These are phyloP conservation scores for Meripilus lineatus DNA, from an alignment of 1,284 basidiomycete species.

Conservation along the genomic window DNA sequence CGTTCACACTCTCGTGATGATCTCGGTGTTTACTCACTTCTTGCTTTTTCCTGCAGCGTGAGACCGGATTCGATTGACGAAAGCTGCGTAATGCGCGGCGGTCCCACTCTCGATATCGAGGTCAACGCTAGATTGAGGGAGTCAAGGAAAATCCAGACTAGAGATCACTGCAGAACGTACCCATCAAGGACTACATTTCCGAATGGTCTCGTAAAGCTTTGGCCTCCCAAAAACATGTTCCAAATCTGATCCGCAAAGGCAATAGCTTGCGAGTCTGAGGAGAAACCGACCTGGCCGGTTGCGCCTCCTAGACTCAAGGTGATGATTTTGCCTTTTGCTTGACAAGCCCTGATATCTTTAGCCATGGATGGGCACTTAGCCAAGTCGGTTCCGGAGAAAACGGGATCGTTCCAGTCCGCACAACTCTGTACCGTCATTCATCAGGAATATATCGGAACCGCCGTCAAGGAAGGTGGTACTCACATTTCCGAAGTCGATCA, in stretches of 20 bases:
- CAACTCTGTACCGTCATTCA: conserved; percentile 1
- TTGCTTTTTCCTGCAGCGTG: conserved; percentile 42
- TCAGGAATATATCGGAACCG: not conserved
- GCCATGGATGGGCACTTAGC: conserved; percentile 48
- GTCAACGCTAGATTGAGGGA: conserved; percentile 39
- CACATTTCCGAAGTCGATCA: conserved; percentile 55
- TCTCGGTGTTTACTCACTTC: conserved; percentile 16
- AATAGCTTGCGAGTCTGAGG: conserved; percentile 43
- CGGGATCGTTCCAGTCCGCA: conserved; percentile 34
- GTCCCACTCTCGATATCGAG: conserved; percentile 61
- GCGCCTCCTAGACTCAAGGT: conserved; percentile 61
- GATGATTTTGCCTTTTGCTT: conserved; percentile 57
- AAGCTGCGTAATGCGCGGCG: conserved; percentile 46
- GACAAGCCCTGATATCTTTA: conserved; percentile 51
- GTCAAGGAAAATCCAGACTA: not conserved
- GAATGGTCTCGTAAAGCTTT: conserved; percentile 48
- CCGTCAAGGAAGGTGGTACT: conserved; percentile 13
- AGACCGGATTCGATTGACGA: conserved; percentile 46
- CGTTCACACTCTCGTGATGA: not conserved
- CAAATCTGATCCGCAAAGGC: conserved; percentile 55
- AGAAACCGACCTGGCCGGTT: conserved; percentile 46
- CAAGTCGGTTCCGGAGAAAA: conserved; percentile 52
- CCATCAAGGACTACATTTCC: conserved; percentile 58
- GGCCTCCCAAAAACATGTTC: conserved; percentile 59
- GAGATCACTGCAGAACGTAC: conserved; percentile 29